Conservation (phyloP, 208 protist species). For the Trypanosoma lewisi region DNA sequence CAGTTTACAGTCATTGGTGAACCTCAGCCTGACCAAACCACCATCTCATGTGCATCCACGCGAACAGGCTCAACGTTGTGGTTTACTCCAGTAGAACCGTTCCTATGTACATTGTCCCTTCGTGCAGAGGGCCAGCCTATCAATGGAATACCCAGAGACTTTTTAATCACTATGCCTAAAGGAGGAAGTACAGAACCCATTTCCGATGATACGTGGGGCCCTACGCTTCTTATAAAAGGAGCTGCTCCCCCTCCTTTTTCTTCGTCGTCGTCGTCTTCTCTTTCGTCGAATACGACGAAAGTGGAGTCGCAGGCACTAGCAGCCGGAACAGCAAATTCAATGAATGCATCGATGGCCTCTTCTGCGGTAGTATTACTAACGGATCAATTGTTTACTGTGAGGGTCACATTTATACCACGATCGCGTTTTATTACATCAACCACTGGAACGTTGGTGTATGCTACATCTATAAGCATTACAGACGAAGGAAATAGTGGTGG, state of each 20-base stretch:
- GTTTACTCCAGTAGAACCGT: constrained; percentile 48
- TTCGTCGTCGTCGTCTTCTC: no score
- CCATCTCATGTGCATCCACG: constrained; percentile 40
- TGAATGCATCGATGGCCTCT: no score
- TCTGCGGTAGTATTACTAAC: no score
- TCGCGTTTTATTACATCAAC: background rate
- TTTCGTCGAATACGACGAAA: background rate
- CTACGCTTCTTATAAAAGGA: constrained; percentile 5
- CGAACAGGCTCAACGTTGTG: constrained; percentile 44
- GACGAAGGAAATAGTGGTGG: background rate
- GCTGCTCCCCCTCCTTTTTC: constrained; percentile 9
- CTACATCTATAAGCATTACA: background rate
- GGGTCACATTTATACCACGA: constrained; percentile 15
- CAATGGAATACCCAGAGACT: constrained; percentile 60
- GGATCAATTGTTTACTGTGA: constrained; percentile 12
- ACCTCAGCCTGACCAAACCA: constrained; percentile 40
- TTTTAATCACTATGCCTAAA: constrained; percentile 46
- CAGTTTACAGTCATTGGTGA: constrained; percentile 61
- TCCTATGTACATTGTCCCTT: constrained; percentile 50
- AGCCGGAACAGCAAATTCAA: no score
- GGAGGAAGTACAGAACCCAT: constrained; percentile 36
- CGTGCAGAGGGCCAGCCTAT: constrained; percentile 42
- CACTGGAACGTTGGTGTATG: constrained; percentile 17
- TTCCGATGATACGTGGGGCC: constrained; percentile 15
- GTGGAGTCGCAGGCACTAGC: background rate